These are phyloP conservation scores for Nothophytophthora sp. DNA, from an alignment of 352 stramenopile genomes.

Conservation along the genomic window DNA sequence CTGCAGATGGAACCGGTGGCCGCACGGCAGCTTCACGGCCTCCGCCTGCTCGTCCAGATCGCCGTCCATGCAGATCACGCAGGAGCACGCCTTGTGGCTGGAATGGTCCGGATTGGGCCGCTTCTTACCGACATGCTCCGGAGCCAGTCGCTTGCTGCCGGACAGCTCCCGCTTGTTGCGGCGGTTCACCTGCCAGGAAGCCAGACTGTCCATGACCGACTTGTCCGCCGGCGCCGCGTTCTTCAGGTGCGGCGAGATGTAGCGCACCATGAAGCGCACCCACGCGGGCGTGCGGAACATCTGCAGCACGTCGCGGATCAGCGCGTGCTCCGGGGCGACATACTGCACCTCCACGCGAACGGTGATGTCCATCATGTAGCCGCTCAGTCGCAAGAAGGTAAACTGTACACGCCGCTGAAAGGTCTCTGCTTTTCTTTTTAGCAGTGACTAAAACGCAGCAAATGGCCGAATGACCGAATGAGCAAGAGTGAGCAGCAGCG, in stretches of 20 bases:
- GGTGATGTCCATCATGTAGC: constrained; percentile 68
- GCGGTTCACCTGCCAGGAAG: constrained; percentile 18
- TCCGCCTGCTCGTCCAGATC: constrained; percentile 48
- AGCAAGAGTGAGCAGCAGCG: constrained; percentile 35
- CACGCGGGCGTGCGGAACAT: constrained; percentile 84
- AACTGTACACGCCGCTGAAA: not conserved
- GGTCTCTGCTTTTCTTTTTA: constrained; percentile 16
- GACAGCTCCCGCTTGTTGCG: no score
- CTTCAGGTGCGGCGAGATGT: constrained; percentile 86
- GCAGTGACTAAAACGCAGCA: constrained; percentile 24
- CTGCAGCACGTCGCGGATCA: constrained; percentile 72
- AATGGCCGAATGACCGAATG: constrained; percentile 42
- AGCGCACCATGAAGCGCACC: constrained; percentile 86
- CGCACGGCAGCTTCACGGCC: constrained; percentile 87
- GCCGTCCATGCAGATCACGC: constrained; percentile 94
- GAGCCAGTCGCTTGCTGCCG: not conserved
- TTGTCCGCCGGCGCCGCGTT: constrained; percentile 76
- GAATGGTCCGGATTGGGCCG: not conserved
- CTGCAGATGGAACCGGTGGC: constrained; percentile 92
- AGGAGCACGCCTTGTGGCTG: constrained; percentile 43
- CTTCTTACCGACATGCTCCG: not conserved
- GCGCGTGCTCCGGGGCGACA: constrained; percentile 57
- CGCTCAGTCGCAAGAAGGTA: not conserved
- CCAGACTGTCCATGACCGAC: constrained; percentile 60
- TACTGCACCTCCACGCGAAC: constrained; percentile 84